Percentiles rank a stretch among this genome's conserved stretches.
Evolutionary conservation across 169 alveolate species (phyloP).

Genomic region (Neospora caninum): DNA sequence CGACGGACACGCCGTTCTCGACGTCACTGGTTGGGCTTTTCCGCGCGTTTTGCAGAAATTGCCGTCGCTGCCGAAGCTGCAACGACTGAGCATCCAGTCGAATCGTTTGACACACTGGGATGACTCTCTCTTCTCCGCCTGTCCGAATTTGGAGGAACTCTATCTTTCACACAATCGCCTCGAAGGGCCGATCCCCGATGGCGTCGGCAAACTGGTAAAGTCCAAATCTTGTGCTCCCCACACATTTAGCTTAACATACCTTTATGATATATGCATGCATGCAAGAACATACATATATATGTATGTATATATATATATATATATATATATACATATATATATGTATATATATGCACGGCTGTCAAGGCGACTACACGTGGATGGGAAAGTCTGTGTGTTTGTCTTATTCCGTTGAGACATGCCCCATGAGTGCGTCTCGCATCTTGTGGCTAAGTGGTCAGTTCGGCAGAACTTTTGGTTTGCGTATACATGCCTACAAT

Average conservation of each 20-base stretch:
- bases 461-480: background rate
- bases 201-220: background rate
- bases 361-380: background rate
- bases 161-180: conserved; percentile 74
- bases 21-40: background rate
- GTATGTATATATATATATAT: background rate
- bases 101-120: conserved; percentile 77
- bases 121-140: conserved; percentile 43
- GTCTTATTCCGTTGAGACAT: background rate
- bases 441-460: too few species aligned
- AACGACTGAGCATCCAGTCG: conserved; percentile 73
- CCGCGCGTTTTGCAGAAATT: conserved; percentile 48
- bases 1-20: too few species aligned
- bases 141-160: conserved; percentile 71
- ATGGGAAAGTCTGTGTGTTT: background rate
- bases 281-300: background rate
- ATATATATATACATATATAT: background rate
- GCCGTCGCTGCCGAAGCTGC: conserved; percentile 71
- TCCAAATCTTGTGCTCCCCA: too few species aligned
- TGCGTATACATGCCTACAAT: background rate
- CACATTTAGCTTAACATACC: too few species aligned
- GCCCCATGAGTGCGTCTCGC: background rate
- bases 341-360: background rate
- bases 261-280: too few species aligned
- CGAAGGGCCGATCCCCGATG: background rate